phyloP scores from a whole-genome alignment of 164 flowering plant genomes.

The Annona cherimola region DNA sequence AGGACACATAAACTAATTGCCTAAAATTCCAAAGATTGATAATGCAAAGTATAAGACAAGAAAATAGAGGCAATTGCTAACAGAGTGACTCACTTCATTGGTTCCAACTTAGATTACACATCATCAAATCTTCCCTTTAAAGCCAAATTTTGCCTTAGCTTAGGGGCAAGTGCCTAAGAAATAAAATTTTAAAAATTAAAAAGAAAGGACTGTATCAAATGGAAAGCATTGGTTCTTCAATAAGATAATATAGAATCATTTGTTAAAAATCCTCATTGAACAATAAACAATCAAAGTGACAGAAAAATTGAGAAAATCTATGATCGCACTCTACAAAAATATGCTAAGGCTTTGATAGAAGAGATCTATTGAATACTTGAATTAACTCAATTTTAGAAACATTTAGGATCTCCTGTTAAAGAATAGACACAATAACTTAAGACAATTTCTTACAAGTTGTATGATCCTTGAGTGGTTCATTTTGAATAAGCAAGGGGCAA shows the following conservation, averaged over 20 bases:
- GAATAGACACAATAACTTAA: no score
- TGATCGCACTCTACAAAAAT: neutral
- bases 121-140: conserved; percentile 60
- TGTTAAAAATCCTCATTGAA: neutral
- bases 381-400: neutral
- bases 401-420: no score
- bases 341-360: neutral
- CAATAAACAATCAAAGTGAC: no score
- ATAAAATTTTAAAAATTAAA: conserved; percentile 1
- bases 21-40: no score
- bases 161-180: conserved; percentile 56
- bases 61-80: neutral
- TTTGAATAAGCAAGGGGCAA: no score
- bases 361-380: no score
- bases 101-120: conserved; percentile 59
- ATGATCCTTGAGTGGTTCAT: no score
- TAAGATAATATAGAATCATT: neutral
- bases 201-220: neutral
- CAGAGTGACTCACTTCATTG: conserved; percentile 57
- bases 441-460: no score
- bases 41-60: no score
- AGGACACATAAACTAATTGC: no score
- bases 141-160: conserved; percentile 40
- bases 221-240: neutral
- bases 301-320: neutral